A percentile compares a stretch with the other conserved stretches of the same genome.
These are phyloP conservation scores for Limtongia smithiae DNA, from an alignment of 805 yeast species.

Conservation along the genomic window DNA sequence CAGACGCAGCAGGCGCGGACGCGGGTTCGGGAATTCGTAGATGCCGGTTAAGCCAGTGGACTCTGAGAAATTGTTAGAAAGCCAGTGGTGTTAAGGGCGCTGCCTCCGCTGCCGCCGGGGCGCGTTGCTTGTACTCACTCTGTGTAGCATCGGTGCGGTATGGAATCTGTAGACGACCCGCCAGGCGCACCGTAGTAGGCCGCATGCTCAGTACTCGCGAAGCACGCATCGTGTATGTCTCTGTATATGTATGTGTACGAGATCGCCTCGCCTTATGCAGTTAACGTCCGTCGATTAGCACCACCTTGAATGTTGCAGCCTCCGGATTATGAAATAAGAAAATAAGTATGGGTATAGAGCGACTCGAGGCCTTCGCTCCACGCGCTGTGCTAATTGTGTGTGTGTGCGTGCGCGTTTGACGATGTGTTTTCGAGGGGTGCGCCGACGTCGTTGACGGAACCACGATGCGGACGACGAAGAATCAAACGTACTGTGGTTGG, in stretches of 20 bases:
- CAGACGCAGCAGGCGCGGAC: conserved; percentile 68
- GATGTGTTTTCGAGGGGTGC: background rate
- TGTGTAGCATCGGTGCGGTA: conserved; percentile 1
- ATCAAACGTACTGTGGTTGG: conserved; percentile 11
- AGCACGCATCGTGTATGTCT: conserved; percentile 4
- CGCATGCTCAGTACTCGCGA: conserved; percentile 9
- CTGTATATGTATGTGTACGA: too few species aligned
- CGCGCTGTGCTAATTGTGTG: background rate
- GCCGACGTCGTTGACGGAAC: too few species aligned
- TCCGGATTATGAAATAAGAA: background rate
- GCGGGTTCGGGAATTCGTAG: conserved; percentile 75
- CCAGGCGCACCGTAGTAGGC: conserved; percentile 1
- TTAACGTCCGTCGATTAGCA: too few species aligned
- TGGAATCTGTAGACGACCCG: conserved; percentile 1
- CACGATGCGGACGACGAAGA: too few species aligned
- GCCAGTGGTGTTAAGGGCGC: too few species aligned
- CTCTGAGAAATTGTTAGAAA: background rate
- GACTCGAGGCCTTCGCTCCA: too few species aligned
- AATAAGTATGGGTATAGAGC: too few species aligned
- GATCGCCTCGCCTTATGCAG: too few species aligned
- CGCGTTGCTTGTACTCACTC: background rate
- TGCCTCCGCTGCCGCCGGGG: too few species aligned
- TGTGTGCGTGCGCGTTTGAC: background rate
- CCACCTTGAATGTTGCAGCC: background rate
- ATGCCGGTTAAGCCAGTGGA: conserved; percentile 77